Percentiles rank a stretch among this genome's conserved stretches.
Conservation (phyloP, 2,329 filamentous ascomycete genomes). For the Thielaviopsis euricoi region DNA sequence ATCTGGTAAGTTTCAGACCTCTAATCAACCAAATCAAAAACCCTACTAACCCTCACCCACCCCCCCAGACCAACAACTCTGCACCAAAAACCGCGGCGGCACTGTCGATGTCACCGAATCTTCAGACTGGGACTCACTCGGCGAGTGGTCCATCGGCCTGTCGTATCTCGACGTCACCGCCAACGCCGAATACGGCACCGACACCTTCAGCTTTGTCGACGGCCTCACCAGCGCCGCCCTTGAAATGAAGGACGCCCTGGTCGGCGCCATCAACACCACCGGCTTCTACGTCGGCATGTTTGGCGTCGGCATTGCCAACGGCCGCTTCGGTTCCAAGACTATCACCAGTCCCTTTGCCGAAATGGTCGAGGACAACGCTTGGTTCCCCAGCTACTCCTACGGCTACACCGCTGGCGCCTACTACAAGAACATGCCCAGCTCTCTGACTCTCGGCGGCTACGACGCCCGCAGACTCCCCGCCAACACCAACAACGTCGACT, state of each 20-base stretch:
- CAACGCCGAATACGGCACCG: conserved; percentile 49
- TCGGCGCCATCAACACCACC: conserved; percentile 38
- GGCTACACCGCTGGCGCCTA: conserved; percentile 62
- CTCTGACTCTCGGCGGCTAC: conserved; percentile 52
- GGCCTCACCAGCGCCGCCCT: conserved; percentile 22
- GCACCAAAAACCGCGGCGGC: conserved; percentile 39
- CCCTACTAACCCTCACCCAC: background rate
- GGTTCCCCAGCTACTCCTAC: conserved; percentile 56
- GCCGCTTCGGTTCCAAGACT: conserved; percentile 32
- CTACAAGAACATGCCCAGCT: conserved; percentile 36
- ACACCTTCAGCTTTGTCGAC: conserved; percentile 28
- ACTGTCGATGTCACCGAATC: conserved; percentile 39
- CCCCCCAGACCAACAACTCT: conserved; percentile 30
- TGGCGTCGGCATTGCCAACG: conserved; percentile 38
- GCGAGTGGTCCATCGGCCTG: conserved; percentile 42
- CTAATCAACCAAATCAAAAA: too few species aligned
- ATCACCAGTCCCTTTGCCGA: conserved; percentile 36
- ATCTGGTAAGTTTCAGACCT: conserved; percentile 23
- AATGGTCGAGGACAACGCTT: conserved; percentile 39
- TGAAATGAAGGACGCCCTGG: conserved; percentile 28
- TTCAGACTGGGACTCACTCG: conserved; percentile 39
- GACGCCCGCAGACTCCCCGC: conserved; percentile 39
- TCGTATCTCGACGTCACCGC: conserved; percentile 39
- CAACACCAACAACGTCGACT: conserved; percentile 40
- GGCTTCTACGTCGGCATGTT: conserved; percentile 37